Percentiles rank a stretch among this genome's conserved stretches.
These are phyloP conservation scores for Fusarium sp. DNA, from an alignment of 2,329 filamentous ascomycete species.

Conservation along the genomic window DNA sequence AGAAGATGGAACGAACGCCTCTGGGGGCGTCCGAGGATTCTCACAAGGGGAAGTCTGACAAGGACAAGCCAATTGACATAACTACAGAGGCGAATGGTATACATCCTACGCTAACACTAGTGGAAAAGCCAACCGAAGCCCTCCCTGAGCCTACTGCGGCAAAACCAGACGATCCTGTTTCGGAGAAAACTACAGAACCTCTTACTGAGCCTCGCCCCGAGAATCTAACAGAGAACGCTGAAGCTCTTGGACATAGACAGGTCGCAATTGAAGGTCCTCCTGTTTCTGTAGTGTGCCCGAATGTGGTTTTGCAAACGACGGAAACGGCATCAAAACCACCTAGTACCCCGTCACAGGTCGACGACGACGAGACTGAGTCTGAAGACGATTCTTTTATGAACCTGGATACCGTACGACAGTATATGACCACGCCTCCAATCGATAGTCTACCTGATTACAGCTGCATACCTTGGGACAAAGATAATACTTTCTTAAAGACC, in stretches of 20 bases:
- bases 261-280: background rate
- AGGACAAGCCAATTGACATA: background rate
- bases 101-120: background rate
- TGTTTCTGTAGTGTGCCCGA: conserved; percentile 9
- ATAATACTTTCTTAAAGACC: conserved; percentile 55
- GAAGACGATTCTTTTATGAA: conserved; percentile 62
- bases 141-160: background rate
- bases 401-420: conserved; percentile 60
- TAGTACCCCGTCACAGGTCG: conserved; percentile 60
- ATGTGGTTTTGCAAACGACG: conserved; percentile 40
- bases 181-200: background rate
- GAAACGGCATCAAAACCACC: conserved; percentile 49
- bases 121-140: background rate
- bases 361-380: conserved; percentile 64
- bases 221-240: background rate
- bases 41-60: background rate
- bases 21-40: background rate
- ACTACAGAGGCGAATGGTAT: background rate
- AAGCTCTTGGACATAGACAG: background rate
- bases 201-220: background rate
- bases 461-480: conserved; percentile 59
- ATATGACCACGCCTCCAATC: conserved; percentile 63
- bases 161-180: background rate
- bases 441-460: conserved; percentile 62
- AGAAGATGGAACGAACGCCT: conserved; percentile 1